Evolutionary conservation across 306 rosid genomes (phyloP), one percentile per base, ranked within the genome.

Genomic region (Mucuna pruriens): DNA sequence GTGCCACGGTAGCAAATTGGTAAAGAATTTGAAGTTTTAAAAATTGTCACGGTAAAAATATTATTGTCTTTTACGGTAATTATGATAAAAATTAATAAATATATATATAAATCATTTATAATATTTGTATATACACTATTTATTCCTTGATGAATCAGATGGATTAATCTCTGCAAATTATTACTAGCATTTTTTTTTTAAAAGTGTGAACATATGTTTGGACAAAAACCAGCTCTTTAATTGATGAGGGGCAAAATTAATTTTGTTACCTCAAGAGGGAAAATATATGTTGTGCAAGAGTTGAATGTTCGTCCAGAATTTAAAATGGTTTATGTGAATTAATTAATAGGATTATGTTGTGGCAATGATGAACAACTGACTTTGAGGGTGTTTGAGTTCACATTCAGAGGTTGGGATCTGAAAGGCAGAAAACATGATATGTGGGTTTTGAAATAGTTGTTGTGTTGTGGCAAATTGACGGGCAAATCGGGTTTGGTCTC

Each of bases 381-480:
- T 20, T 36, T 64, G 52, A 49, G 74, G 58, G 73, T 54, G 74
- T 55, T 79, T 52, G 7, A 23, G 75, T 13, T 39, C 31, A 40
- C 2, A 36, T 16, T 39, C 74, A 77, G 83, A 55, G 76, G 19
- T 85, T 52, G 90, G 92, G 91, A 90, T 90, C 86, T 87, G 83
- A 83, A 81, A 60, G 48, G 72, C 89, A 81, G 83, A 84, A 84
- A 90, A 86, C 88, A 86, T 80, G 80, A 62, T 51, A 60, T 48
- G 65, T 68, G 78, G 36, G 65, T 64, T 58, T 46, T 51, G 52
- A 78, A 42, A 70, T 48, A 60, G 31, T 70, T 77, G 78, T 81
- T 57, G 67, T 77, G 78, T 81, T 57, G 67, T 52, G 79, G 71
- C 76, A 83, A 36, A 51, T 68, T 75, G 69, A 65, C 68, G 25